Evolutionary conservation across 108 stramenopile genomes (phyloP).

Genomic region (Mayamaea pseudoterrestris): DNA sequence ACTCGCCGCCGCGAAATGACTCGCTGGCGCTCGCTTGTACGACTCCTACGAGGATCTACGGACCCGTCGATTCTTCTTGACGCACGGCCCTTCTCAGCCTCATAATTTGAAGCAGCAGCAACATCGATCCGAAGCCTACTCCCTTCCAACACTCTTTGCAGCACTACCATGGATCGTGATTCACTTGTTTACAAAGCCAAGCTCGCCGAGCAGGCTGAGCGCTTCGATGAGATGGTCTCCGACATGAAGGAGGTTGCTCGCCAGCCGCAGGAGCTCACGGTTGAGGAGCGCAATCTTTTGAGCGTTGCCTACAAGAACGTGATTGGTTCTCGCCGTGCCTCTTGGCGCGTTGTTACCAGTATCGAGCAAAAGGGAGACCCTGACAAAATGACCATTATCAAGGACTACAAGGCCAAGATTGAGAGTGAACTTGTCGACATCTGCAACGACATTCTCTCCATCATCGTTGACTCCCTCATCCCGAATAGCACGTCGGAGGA

Average conservation of each 20-base stretch:
- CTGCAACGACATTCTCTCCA: conserved; percentile 94
- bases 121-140: no score
- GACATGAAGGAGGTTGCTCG: conserved; percentile 99
- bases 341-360: conserved; percentile 98
- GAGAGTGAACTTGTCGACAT: conserved; percentile 93
- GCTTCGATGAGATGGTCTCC: conserved; percentile 91
- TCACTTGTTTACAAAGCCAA: conserved; percentile 96
- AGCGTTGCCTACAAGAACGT: conserved; percentile 98
- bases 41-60: no score
- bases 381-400: conserved; percentile 91
- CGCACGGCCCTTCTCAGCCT: no score
- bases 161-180: conserved; percentile 71
- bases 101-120: no score
- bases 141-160: no score
- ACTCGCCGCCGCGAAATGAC: no score
- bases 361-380: conserved; percentile 98
- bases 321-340: conserved; percentile 97
- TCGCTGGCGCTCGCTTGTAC: no score
- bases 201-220: conserved; percentile 99
- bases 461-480: conserved; percentile 96
- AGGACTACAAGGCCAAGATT: conserved; percentile 96
- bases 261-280: conserved; percentile 95
- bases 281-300: conserved; percentile 99
- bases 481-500: conserved; percentile 96
- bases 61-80: no score